Conservation (phyloP, 345 rosid genomes). For the Bretschneidera sinensis region DNA sequence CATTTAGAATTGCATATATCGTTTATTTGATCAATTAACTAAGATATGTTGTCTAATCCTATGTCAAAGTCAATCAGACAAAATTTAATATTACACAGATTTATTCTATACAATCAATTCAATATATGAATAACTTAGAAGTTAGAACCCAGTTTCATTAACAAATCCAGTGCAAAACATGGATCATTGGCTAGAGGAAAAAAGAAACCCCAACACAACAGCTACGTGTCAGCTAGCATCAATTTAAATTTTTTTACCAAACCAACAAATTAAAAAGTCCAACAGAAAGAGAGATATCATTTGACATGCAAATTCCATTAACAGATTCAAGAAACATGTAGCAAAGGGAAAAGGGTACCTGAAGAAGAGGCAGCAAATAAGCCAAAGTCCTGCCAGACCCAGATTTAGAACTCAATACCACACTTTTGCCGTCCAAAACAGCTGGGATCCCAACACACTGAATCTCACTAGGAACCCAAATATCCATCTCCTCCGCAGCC, state of each 20-base stretch:
- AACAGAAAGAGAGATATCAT: neutral
- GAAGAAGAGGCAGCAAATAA: slow-evolving; percentile 61
- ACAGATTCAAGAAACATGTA: neutral
- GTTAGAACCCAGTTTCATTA: too few species aligned
- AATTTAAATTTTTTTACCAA: neutral
- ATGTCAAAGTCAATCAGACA: too few species aligned
- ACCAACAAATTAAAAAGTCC: neutral
- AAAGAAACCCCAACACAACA: too few species aligned
- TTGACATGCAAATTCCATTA: neutral
- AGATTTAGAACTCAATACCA: slow-evolving; percentile 60
- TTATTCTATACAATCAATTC: too few species aligned
- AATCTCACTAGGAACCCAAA: slow-evolving; percentile 61
- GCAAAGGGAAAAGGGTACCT: slow-evolving; percentile 23
- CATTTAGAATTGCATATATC: too few species aligned
- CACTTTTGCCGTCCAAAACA: slow-evolving; percentile 48
- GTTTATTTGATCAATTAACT: too few species aligned
- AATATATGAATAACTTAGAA: too few species aligned
- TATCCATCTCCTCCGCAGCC: slow-evolving; percentile 41
- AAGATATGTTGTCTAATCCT: too few species aligned
- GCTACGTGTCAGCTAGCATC: neutral
- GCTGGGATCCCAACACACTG: slow-evolving; percentile 66
- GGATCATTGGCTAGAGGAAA: too few species aligned
- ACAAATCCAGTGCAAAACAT: too few species aligned
- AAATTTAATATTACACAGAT: too few species aligned
- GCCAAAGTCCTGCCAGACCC: slow-evolving; percentile 65